Percentiles rank a stretch among this genome's conserved stretches.
Conservation (phyloP, 257 asterid genomes). For the Petrea volubilis region DNA sequence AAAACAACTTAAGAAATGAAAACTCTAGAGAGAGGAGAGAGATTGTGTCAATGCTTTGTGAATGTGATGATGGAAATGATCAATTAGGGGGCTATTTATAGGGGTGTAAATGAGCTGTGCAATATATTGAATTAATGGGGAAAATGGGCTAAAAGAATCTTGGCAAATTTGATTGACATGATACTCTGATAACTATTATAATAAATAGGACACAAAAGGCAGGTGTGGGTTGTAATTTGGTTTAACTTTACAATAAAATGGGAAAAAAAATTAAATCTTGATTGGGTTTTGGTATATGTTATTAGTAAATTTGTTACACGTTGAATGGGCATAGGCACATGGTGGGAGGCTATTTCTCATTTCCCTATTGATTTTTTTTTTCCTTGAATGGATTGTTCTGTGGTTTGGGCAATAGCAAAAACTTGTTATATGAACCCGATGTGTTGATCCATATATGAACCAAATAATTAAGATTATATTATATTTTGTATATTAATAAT, state of each 20-base stretch:
- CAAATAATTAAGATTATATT: too few species aligned
- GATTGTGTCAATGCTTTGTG: constrained; percentile 7
- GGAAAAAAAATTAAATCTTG: background rate
- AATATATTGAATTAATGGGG: constrained; percentile 20
- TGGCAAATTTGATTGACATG: constrained; percentile 37
- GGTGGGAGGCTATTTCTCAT: constrained; percentile 43
- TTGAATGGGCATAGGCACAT: constrained; percentile 39
- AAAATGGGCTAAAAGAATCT: constrained; percentile 32
- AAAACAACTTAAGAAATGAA: background rate
- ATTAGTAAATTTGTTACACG: background rate
- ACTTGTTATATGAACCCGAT: too few species aligned
- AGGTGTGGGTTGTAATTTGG: constrained; percentile 44
- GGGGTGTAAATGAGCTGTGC: constrained; percentile 25
- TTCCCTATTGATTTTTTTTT: constrained; percentile 28
- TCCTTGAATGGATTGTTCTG: constrained; percentile 40
- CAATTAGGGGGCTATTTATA: constrained; percentile 51
- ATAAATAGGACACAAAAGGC: constrained; percentile 13
- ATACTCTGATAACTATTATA: constrained; percentile 15
- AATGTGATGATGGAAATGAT: constrained; percentile 39
- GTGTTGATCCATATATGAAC: too few species aligned
- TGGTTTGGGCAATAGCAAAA: constrained; percentile 50
- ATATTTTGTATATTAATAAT: too few species aligned
- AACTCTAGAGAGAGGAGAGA: background rate
- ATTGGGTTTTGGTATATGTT: background rate
- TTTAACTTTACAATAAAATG: constrained; percentile 20